phyloP scores from a whole-genome alignment of 106 monocot genomes.

The Allium fistulosum region DNA sequence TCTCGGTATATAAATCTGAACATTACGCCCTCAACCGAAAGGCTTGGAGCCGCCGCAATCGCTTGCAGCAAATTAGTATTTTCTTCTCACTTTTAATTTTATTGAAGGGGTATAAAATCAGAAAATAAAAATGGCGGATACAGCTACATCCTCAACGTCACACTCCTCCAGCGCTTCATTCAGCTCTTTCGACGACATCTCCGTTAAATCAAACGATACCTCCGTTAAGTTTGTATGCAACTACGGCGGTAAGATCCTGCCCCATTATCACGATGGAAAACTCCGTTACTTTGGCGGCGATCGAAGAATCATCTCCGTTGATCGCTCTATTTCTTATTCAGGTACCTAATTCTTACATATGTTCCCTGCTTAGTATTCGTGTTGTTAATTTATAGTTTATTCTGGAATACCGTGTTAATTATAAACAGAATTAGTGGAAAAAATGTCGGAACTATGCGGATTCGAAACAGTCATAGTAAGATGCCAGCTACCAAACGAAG shows the following conservation, averaged over 20 bases:
- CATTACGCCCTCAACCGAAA: too few relatives aligned
- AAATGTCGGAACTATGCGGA: conserved; percentile 64
- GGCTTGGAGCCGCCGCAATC: too few relatives aligned
- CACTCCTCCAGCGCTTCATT: conserved; percentile 41
- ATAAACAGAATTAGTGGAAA: conserved; percentile 34
- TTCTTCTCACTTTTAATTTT: too few relatives aligned
- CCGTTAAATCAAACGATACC: conserved; percentile 4
- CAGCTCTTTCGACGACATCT: conserved; percentile 36
- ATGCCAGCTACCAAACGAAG: conserved; percentile 80
- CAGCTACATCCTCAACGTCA: conserved; percentile 31
- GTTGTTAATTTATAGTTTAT: background rate
- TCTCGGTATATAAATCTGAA: too few relatives aligned
- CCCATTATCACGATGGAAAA: conserved; percentile 53
- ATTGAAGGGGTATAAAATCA: background rate
- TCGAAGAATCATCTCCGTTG: conserved; percentile 57
- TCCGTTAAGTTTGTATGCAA: conserved; percentile 74
- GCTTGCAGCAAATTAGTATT: too few relatives aligned
- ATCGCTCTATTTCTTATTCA: conserved; percentile 41
- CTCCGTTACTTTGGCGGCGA: conserved; percentile 74
- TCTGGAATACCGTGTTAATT: background rate
- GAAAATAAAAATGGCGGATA: conserved; percentile 25
- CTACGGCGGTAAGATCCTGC: conserved; percentile 71
- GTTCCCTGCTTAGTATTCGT: background rate
- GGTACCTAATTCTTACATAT: conserved; percentile 12
- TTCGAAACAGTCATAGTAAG: conserved; percentile 31